Base-by-base conservation (phyloP, 2,329 filamentous ascomycete genomes). In the Penicillium sp. region DNA sequence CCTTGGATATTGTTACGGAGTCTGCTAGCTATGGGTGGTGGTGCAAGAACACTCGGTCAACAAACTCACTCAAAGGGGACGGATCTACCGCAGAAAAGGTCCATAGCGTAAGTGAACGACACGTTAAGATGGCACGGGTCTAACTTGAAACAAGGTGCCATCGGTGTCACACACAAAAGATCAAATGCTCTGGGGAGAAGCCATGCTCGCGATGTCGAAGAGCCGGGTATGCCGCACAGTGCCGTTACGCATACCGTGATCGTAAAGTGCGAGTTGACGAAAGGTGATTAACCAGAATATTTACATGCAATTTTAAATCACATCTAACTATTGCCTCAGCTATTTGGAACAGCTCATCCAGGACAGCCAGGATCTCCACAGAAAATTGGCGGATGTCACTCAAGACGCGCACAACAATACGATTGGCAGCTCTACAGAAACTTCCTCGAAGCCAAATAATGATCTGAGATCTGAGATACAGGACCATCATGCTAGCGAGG, bases 151-250 rank as follows among this genome's bases (percentile, higher is more conserved):
- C 25, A 11, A 27, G 48, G 11, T 51, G 48, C 37, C 42, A 37
- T 16, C 31, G 48, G 32, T 51, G 48, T 29, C 48, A 51, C 26
- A 27, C 41, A 3, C 48, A 51, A 12, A 51, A 49, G 36, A 51
- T 51, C 12, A 51, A 49, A 32, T 51, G 48, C 13, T 47, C 39
- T 25, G 48, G 48, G 4, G 48, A 38, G 18, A 37, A 51, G 29
- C 45, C 48, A 1, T 51, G 48, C 29, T 20, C 26, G 1, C 46
- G 42, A 31, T 51, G 48, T 29, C 48, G 41, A 11, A 32, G 41
- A 32, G 28, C 41, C 10, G 43, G 37, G 5, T 40, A 28, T 33
- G 11, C 43, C 27, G 25, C 35, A 22, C 42, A 45, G 8, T 50
- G 47, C 13, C 31, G 25, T 6, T 50, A 48, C 32, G 38, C 47